Evolutionary conservation across 2,329 filamentous ascomycete species (phyloP).

Genomic region (Calonectria pteridis): DNA sequence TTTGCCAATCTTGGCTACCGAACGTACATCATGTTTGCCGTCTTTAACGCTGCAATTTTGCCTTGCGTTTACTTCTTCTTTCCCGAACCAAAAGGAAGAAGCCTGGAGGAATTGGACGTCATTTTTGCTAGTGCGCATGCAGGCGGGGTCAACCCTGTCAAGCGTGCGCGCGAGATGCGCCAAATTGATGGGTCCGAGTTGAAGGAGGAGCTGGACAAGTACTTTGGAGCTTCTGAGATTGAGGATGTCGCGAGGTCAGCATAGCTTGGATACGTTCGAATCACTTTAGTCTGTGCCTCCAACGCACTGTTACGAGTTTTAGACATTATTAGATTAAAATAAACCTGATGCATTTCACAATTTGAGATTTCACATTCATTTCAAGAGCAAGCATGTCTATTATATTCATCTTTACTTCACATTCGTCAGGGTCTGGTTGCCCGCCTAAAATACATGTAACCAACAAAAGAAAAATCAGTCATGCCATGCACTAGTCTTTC

Average conservation of each 20-base stretch:
- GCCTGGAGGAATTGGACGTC: not conserved
- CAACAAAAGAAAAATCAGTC: not conserved
- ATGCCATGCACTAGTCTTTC: not conserved
- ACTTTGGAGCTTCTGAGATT: not conserved
- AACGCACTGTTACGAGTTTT: no score
- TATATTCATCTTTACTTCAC: not conserved
- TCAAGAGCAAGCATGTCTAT: not conserved
- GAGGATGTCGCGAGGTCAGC: not conserved
- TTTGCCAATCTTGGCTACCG: not conserved
- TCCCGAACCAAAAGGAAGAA: not conserved
- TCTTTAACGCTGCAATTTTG: not conserved
- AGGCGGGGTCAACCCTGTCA: not conserved
- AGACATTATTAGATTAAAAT: no score
- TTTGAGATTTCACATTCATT: not conserved
- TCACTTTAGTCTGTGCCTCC: no score
- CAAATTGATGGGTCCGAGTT: not conserved
- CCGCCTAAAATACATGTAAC: not conserved
- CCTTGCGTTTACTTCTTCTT: not conserved
- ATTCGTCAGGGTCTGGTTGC: not conserved
- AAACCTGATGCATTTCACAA: not conserved
- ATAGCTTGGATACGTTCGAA: not conserved
- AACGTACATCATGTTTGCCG: not conserved
- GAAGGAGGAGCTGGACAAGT: not conserved
- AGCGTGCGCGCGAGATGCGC: not conserved
- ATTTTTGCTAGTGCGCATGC: not conserved